Conservation (phyloP, 1,284 basidiomycete genomes). For the Naganishia liquefaciens region DNA sequence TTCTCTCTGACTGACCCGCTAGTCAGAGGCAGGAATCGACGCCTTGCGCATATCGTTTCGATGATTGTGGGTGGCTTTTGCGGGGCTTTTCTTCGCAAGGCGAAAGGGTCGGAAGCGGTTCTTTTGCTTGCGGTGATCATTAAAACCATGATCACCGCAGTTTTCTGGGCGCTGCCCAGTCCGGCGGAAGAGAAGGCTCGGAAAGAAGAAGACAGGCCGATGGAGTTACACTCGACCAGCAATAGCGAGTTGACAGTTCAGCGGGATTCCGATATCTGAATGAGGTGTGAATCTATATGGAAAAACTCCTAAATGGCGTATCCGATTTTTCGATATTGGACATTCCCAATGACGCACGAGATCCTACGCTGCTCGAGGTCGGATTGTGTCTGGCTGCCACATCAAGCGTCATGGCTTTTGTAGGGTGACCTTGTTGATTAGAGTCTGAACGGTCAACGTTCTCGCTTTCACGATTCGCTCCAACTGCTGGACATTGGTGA, state of each 20-base stretch:
- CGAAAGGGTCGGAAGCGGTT: conserved; percentile 43
- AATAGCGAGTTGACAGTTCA: background rate
- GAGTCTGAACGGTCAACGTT: conserved; percentile 24
- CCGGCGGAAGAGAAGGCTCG: background rate
- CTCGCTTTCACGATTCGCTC: conserved; percentile 31
- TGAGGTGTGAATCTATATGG: no score
- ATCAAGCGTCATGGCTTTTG: conserved; percentile 6
- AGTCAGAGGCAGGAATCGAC: conserved; percentile 41
- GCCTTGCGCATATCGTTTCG: conserved; percentile 42
- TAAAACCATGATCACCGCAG: conserved; percentile 39
- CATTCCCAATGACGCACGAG: no score
- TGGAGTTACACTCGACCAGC: background rate
- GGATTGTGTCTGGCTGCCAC: background rate
- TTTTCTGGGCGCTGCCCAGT: conserved; percentile 8
- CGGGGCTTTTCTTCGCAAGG: conserved; percentile 46
- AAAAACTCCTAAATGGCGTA: no score
- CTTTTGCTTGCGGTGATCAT: conserved; percentile 42
- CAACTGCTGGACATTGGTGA: conserved; percentile 25
- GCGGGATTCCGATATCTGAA: background rate
- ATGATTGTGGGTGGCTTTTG: conserved; percentile 48
- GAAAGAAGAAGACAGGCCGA: background rate
- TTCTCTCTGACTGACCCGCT: background rate
- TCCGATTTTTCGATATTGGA: no score
- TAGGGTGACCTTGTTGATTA: conserved; percentile 30
- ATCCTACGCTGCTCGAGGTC: no score